Percentiles rank a stretch among this genome's conserved stretches.
Evolutionary conservation across 1,284 basidiomycete species (phyloP).

Genomic region (Papiliotrema fonsecae): DNA sequence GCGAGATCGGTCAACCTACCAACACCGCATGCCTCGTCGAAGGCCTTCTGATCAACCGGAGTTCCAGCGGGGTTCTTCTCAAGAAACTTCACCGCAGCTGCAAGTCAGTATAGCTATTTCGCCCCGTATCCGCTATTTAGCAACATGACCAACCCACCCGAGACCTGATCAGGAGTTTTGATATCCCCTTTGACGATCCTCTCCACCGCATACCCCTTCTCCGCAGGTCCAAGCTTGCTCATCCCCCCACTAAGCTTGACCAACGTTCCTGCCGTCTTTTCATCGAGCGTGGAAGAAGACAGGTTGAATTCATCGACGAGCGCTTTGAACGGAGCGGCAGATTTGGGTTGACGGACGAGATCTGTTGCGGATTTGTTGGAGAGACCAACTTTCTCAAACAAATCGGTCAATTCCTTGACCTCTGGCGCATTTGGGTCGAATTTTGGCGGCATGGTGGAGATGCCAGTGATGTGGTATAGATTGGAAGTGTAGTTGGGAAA

Average conservation of each 20-base stretch:
- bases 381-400: slow-evolving; percentile 77
- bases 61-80: slow-evolving; percentile 54
- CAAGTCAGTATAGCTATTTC: too few relatives aligned
- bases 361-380: slow-evolving; percentile 75
- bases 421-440: slow-evolving; percentile 53
- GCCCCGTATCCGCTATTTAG: background rate
- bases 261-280: slow-evolving; percentile 72
- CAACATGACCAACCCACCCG: slow-evolving; percentile 55
- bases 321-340: slow-evolving; percentile 63
- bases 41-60: slow-evolving; percentile 66
- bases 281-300: slow-evolving; percentile 57
- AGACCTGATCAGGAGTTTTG: slow-evolving; percentile 79
- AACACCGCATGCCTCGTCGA: slow-evolving; percentile 79
- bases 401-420: slow-evolving; percentile 54
- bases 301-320: slow-evolving; percentile 62
- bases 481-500: background rate
- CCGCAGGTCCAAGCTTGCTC: slow-evolving; percentile 58
- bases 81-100: slow-evolving; percentile 76
- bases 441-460: slow-evolving; percentile 53
- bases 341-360: slow-evolving; percentile 73
- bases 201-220: slow-evolving; percentile 63
- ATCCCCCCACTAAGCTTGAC: slow-evolving; percentile 65
- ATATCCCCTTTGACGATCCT: slow-evolving; percentile 68
- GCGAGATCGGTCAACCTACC: slow-evolving; percentile 60
- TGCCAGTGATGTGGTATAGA: too few relatives aligned